Evolutionary conservation across 495 filamentous ascomycete species (phyloP).

Genomic region (Annulohypoxylon nitens): DNA sequence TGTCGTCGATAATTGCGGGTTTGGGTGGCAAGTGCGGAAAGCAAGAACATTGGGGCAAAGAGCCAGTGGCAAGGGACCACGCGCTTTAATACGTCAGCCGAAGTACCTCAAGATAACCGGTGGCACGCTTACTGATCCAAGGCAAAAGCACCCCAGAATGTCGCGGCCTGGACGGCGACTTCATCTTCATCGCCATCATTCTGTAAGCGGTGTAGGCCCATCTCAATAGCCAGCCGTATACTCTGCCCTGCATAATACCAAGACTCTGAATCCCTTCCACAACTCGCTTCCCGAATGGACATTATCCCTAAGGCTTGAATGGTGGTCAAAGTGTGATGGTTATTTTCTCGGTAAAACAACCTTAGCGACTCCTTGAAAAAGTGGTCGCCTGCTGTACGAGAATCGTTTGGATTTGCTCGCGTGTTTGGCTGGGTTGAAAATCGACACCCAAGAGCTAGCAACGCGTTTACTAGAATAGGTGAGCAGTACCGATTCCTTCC

Average conservation of each 20-base stretch:
- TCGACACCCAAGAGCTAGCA: constrained; percentile 78
- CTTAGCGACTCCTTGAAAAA: constrained; percentile 77
- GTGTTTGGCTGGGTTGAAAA: constrained; percentile 76
- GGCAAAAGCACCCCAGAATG: constrained; percentile 79
- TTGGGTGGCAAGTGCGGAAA: constrained; percentile 68
- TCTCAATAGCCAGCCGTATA: constrained; percentile 73
- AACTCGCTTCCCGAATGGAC: constrained; percentile 74
- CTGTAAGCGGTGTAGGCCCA: constrained; percentile 69
- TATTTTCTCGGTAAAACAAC: constrained; percentile 67
- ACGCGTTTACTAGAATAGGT: constrained; percentile 78
- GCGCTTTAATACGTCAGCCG: constrained; percentile 61
- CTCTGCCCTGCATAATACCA: constrained; percentile 76
- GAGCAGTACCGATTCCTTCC: constrained; percentile 75
- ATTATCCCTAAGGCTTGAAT: constrained; percentile 84
- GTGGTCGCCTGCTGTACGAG: constrained; percentile 75
- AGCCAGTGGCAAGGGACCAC: constrained; percentile 73
- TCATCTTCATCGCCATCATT: constrained; percentile 64
- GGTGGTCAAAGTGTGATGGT: constrained; percentile 76
- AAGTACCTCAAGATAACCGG: constrained; percentile 17
- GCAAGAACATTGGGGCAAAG: constrained; percentile 72
- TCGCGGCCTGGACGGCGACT: constrained; percentile 72
- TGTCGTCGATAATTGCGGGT: constrained; percentile 66
- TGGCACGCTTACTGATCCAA: constrained; percentile 71
- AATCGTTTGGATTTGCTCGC: constrained; percentile 70
- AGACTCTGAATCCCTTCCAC: constrained; percentile 73